phyloP scores from a whole-genome alignment of 1,139 yeast species.

The Lodderomyces jiufengensis region DNA sequence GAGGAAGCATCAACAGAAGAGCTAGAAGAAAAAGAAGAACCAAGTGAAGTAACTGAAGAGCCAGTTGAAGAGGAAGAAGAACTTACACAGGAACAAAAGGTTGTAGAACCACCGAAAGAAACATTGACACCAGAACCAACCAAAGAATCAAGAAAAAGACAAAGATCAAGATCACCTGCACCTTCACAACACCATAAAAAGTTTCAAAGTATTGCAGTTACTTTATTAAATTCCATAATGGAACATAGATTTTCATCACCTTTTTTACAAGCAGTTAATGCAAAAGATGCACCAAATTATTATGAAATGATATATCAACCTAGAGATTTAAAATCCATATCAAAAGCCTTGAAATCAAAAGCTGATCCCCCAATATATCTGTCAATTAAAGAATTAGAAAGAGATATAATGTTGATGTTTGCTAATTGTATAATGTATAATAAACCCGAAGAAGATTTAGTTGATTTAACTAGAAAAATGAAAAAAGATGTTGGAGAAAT shows the following conservation, averaged over 20 bases:
- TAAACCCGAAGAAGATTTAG: slow-evolving; percentile 60
- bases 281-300: slow-evolving; percentile 67
- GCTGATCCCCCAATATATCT: slow-evolving; percentile 43
- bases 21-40: background rate
- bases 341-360: slow-evolving; percentile 50
- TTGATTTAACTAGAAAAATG: slow-evolving; percentile 65
- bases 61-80: slow-evolving; percentile 1
- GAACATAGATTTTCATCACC: slow-evolving; percentile 75
- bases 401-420: slow-evolving; percentile 72
- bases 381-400: slow-evolving; percentile 58
- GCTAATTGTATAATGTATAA: slow-evolving; percentile 84
- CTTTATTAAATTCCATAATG: slow-evolving; percentile 59
- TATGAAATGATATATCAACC: slow-evolving; percentile 60
- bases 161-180: slow-evolving; percentile 28
- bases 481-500: slow-evolving; percentile 50
- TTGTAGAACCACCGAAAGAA: background rate
- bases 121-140: background rate
- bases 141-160: slow-evolving; percentile 10
- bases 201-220: slow-evolving; percentile 54
- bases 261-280: slow-evolving; percentile 65
- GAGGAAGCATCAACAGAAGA: slow-evolving; percentile 1
- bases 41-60: background rate
- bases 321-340: slow-evolving; percentile 62
- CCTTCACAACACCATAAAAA: slow-evolving; percentile 36
- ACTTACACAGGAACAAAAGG: background rate